A percentile compares a stretch with the other conserved stretches of the same genome.
Evolutionary conservation across 2,329 filamentous ascomycete genomes (phyloP).

Genomic region (Ceratocystis eucalypticola): DNA sequence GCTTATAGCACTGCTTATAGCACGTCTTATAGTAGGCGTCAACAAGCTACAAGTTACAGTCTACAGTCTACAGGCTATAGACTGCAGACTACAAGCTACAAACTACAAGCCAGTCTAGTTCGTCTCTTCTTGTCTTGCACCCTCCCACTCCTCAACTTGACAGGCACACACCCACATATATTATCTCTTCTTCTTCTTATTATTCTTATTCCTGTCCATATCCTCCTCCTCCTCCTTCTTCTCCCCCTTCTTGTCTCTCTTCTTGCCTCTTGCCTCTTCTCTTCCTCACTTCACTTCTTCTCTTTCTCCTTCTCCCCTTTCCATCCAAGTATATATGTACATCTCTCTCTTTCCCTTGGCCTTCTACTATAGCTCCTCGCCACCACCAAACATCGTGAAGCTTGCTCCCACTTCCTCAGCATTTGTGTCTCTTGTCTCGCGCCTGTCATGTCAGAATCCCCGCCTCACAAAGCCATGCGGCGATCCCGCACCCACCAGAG

Average conservation of each 20-base stretch:
- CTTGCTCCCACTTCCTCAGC: constrained; percentile 18
- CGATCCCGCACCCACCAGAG: constrained; percentile 10
- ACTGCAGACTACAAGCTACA: not conserved
- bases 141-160: not conserved
- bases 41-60: not conserved
- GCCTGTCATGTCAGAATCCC: constrained; percentile 10
- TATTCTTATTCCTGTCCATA: not conserved
- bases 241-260: not conserved
- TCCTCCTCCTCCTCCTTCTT: not conserved
- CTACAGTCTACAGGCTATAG: not conserved
- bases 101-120: not conserved
- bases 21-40: not conserved
- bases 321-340: too few relatives aligned
- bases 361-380: too few relatives aligned
- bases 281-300: not conserved
- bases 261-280: not conserved
- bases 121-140: not conserved
- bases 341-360: too few relatives aligned
- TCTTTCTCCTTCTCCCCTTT: too few relatives aligned
- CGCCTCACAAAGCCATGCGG: constrained; percentile 11
- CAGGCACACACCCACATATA: not conserved
- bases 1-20: not conserved
- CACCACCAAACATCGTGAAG: too few relatives aligned
- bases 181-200: not conserved
- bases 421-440: not conserved